These are phyloP conservation scores for Tarenaya hassleriana DNA, from an alignment of 345 rosid genomes.

Conservation along the genomic window DNA sequence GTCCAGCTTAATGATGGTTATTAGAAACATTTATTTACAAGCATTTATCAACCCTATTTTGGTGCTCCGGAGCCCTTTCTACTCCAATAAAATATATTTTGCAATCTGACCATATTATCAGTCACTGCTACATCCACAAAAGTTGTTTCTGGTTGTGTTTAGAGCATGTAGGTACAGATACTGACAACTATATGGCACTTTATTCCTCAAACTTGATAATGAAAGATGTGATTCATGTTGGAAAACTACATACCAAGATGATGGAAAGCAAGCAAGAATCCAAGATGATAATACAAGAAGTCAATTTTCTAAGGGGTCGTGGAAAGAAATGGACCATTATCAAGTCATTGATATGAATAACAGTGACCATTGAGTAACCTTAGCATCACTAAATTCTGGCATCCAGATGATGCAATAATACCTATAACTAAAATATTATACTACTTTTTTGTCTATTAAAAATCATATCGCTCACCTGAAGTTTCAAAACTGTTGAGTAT, in stretches of 20 bases:
- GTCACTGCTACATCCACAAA: too few species aligned
- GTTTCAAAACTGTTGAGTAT: conserved; percentile 69
- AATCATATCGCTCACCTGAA: conserved; percentile 51
- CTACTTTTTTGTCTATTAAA: conserved; percentile 10
- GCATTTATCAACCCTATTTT: too few species aligned
- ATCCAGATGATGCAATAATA: conserved; percentile 13
- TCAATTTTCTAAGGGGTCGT: neutral
- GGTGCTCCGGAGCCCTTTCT: too few species aligned
- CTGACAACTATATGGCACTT: conserved; percentile 2
- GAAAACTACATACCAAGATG: conserved; percentile 5
- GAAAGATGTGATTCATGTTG: conserved; percentile 5
- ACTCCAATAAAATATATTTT: too few species aligned
- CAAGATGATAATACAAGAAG: conserved; percentile 4
- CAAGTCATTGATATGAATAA: conserved; percentile 1
- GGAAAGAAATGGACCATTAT: neutral
- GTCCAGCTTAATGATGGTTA: too few species aligned
- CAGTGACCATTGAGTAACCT: neutral
- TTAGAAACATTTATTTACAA: too few species aligned
- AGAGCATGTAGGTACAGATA: neutral
- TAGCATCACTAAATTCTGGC: conserved; percentile 1
- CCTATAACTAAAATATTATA: conserved; percentile 1
- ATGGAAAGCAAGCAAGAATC: conserved; percentile 6
- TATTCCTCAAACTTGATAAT: conserved; percentile 7
- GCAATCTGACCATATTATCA: neutral
- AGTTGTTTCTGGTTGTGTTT: too few species aligned